Evolutionary conservation across 257 asterid genomes (phyloP), one percentile per base, ranked within the genome.

Genomic region (Solanum tarijense): DNA sequence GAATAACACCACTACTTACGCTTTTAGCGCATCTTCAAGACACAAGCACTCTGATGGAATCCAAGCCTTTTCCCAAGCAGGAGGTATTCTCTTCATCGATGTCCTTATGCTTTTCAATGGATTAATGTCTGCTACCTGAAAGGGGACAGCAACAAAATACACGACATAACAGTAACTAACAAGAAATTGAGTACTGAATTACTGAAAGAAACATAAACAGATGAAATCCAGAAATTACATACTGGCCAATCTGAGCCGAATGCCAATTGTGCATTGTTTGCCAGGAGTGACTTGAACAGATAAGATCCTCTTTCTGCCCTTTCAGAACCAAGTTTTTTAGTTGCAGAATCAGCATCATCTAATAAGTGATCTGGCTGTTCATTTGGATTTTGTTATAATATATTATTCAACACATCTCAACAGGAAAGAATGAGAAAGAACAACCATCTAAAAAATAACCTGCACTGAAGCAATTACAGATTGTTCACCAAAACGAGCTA

Each of bases 161-260:
- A 62, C 12, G 72, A 72, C 65, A 75, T 38, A 12, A 48, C 68
- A 46, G 11, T 29, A 81, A 46, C 0, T 81, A 48, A 81, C 29
- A 81, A 31, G 69, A 81, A 16, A 16, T 46, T 27, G 65, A 52
- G 43, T 29, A 73, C 32, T 29, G 75, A 29, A 8, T 66, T 65
- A 25, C 73, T 71, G 86, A 79, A 79, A 46, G 23, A 69, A 55
- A 58, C 46, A 69, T 20, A 27, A 55, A 83, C 58, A 71, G 86
- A 85, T 48, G 81, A 65, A 35, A 38, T 83, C 71, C 78, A 85
- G 86, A 87, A 20, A 73, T 65, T 29, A 68, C 96, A 90, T 88
- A 95, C 99, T 21, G 99, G 99, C 99, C 99, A 97, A 91, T 96
- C 99, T 73, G 99, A 97, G 87, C 99, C 99, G 68, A 97, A 95